Percentiles rank a stretch among this genome's conserved stretches.
These are phyloP conservation scores for Nemania sp. DNA, from an alignment of 2,329 filamentous ascomycete species.

Conservation along the genomic window DNA sequence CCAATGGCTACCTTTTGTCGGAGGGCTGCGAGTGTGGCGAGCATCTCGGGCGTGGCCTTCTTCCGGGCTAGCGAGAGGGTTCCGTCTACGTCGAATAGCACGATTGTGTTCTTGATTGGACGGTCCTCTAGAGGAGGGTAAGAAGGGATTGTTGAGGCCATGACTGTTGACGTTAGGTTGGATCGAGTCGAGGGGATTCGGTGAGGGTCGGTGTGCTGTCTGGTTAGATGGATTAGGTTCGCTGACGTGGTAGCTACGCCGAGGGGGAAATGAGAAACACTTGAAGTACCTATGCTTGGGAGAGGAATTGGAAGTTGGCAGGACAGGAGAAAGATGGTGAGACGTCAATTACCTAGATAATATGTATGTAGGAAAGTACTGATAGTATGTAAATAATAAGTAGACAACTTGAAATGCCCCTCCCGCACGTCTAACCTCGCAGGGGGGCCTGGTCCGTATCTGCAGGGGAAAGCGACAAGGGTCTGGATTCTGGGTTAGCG, in stretches of 20 bases:
- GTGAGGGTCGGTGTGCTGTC: no score
- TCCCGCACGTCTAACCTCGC: no score
- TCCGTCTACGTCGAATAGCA: constrained; percentile 95
- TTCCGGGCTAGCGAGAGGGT: constrained; percentile 86
- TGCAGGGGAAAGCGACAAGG: background rate
- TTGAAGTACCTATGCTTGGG: background rate
- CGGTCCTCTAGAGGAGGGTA: constrained; percentile 85
- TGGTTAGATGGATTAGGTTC: no score
- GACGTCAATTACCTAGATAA: background rate
- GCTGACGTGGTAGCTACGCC: no score
- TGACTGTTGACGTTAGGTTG: constrained; percentile 42
- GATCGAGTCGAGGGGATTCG: no score
- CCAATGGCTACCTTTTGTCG: constrained; percentile 91
- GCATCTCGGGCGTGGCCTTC: constrained; percentile 83
- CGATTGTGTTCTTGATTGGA: constrained; percentile 91
- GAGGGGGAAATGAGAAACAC: background rate
- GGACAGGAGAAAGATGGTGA: background rate
- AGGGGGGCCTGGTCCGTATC: no score
- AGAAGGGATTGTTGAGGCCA: constrained; percentile 56
- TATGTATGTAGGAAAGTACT: background rate
- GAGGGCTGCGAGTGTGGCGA: constrained; percentile 80
- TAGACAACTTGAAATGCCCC: no score
- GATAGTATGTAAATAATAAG: no score
- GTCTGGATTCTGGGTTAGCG: background rate
- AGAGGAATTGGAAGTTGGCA: background rate